phyloP scores from a whole-genome alignment of 2,329 filamentous ascomycete genomes.

The Fusarium haematococcum region DNA sequence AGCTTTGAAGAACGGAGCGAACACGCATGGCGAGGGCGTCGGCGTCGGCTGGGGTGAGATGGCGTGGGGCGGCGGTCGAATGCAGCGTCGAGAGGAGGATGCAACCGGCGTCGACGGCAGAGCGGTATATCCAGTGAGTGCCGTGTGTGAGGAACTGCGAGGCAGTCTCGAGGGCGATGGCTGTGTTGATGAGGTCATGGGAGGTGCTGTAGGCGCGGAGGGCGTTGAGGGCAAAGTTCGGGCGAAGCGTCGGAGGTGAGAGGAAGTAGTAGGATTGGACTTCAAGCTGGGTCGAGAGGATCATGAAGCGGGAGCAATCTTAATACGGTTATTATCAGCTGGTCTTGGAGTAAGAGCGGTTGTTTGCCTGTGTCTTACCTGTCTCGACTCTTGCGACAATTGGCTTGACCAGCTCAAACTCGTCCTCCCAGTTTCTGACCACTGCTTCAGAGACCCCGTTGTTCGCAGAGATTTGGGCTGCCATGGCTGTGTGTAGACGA shows the following conservation, averaged over 20 bases:
- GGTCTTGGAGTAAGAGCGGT: not conserved
- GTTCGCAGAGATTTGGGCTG: constrained; percentile 59
- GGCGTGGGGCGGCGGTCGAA: constrained; percentile 54
- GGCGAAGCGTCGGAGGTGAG: constrained; percentile 54
- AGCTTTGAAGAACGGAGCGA: constrained; percentile 53
- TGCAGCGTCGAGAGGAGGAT: constrained; percentile 60
- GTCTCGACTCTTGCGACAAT: constrained; percentile 60
- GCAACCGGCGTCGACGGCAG: constrained; percentile 58
- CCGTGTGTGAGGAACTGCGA: constrained; percentile 58
- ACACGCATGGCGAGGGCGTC: constrained; percentile 47
- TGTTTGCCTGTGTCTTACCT: constrained; percentile 47
- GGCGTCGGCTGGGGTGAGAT: constrained; percentile 47
- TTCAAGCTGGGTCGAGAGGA: constrained; percentile 63
- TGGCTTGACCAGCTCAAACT: constrained; percentile 61
- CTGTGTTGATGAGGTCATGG: constrained; percentile 57
- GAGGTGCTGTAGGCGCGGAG: constrained; percentile 62
- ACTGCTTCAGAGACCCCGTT: constrained; percentile 60
- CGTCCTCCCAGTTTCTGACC: constrained; percentile 63
- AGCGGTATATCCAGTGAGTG: constrained; percentile 63
- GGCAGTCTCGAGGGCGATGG: constrained; percentile 57
- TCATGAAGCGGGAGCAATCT: constrained; percentile 63
- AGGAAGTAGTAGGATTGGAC: constrained; percentile 66
- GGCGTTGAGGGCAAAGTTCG: constrained; percentile 56
- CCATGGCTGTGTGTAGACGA: constrained; percentile 60
- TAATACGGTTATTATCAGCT: not conserved